These are phyloP conservation scores for Rhododendron simsii DNA, from an alignment of 148 eudicot genomes.

Conservation along the genomic window DNA sequence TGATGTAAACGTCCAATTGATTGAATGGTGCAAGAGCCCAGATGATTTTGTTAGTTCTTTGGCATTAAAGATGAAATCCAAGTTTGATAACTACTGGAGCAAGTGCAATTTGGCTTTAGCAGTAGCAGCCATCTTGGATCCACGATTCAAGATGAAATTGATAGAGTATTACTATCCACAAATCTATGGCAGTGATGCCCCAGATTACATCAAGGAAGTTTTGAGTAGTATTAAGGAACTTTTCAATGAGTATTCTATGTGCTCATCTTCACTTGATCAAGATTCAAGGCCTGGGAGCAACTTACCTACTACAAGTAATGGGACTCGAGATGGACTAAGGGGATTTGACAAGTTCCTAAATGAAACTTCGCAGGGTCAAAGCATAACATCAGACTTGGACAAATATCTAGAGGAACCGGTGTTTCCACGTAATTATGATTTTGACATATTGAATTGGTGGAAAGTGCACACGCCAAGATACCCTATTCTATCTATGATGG, in stretches of 20 bases:
- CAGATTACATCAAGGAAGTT: conserved; percentile 58
- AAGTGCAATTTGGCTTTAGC: conserved; percentile 75
- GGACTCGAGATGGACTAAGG: conserved; percentile 67
- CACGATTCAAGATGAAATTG: conserved; percentile 89
- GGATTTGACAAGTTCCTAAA: conserved; percentile 89
- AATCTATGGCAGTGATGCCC: conserved; percentile 64
- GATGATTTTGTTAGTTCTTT: conserved; percentile 63
- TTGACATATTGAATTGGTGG: conserved; percentile 93
- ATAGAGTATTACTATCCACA: conserved; percentile 84
- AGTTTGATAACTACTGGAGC: conserved; percentile 76
- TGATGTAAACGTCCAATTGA: conserved; percentile 66
- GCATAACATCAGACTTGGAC: conserved; percentile 67
- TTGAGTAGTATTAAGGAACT: conserved; percentile 67
- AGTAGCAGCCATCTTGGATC: conserved; percentile 86
- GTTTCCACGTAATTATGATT: conserved; percentile 78
- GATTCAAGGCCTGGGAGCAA: conserved; percentile 47
- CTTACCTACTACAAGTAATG: conserved; percentile 37
- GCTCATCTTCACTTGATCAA: conserved; percentile 49
- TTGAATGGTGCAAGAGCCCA: conserved; percentile 81
- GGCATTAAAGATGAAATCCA: conserved; percentile 73
- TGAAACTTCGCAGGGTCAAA: conserved; percentile 81
- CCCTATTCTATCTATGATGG: conserved; percentile 91
- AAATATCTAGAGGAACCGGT: conserved; percentile 90
- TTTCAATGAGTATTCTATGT: conserved; percentile 65
- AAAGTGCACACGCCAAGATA: conserved; percentile 95